Conservation (phyloP, 306 rosid genomes). For the Psophocarpus tetragonolobus region DNA sequence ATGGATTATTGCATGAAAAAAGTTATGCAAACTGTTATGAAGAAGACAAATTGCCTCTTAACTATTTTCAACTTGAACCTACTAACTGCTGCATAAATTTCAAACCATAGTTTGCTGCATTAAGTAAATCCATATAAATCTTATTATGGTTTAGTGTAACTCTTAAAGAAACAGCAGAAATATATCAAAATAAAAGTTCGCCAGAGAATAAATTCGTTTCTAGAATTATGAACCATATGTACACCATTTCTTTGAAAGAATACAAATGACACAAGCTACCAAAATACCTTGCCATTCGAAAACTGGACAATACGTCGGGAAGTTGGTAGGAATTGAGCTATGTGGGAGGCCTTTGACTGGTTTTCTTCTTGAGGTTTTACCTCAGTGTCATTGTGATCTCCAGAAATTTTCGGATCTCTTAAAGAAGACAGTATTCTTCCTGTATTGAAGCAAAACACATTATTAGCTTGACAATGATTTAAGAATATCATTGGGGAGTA, state of each 20-base stretch:
- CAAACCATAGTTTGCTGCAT: background rate
- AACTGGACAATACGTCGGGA: conserved; percentile 94
- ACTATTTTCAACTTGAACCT: conserved; percentile 26
- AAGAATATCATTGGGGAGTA: conserved; percentile 17
- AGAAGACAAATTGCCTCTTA: conserved; percentile 4
- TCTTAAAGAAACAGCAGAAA: background rate
- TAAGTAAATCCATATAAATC: background rate
- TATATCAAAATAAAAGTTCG: conserved; percentile 6
- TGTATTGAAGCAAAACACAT: conserved; percentile 41
- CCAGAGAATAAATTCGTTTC: conserved; percentile 6
- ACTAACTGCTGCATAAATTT: background rate
- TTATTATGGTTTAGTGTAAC: conserved; percentile 4
- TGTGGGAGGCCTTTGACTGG: conserved; percentile 50
- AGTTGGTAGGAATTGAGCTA: conserved; percentile 89
- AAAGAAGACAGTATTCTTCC: conserved; percentile 86
- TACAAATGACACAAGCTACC: background rate
- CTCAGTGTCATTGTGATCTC: conserved; percentile 45
- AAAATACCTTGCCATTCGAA: conserved; percentile 90
- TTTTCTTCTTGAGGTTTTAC: conserved; percentile 50
- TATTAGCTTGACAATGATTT: conserved; percentile 15
- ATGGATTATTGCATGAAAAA: background rate
- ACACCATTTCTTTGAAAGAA: background rate
- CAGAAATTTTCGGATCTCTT: conserved; percentile 37
- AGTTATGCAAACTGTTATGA: conserved; percentile 11
- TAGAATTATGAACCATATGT: conserved; percentile 13